phyloP scores from a whole-genome alignment of 352 stramenopile genomes.

The Plasmopara muralis region DNA sequence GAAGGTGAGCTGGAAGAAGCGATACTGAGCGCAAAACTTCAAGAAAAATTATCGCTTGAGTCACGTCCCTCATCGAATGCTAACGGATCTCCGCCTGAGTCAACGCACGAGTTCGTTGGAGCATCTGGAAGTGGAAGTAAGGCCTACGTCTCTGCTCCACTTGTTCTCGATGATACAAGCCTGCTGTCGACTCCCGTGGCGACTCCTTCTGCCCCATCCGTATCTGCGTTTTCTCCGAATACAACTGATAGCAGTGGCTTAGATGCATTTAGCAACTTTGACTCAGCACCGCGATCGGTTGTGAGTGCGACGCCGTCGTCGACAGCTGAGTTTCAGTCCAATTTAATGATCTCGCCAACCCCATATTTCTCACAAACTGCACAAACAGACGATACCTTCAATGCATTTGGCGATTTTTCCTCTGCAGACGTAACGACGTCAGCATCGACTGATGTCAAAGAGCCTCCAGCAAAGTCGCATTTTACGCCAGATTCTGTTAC shows the following conservation, averaged over 20 bases:
- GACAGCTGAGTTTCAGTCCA: constrained; percentile 9
- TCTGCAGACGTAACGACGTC: constrained; percentile 7
- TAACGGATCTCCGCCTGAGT: background rate
- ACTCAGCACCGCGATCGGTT: constrained; percentile 24
- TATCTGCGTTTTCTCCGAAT: constrained; percentile 23
- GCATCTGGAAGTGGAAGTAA: constrained; percentile 8
- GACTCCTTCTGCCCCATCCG: constrained; percentile 14
- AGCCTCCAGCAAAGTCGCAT: constrained; percentile 5
- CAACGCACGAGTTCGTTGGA: constrained; percentile 6
- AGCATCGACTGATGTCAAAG: constrained; percentile 1
- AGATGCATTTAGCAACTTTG: constrained; percentile 31
- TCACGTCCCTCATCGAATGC: constrained; percentile 20
- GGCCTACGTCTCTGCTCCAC: constrained; percentile 10
- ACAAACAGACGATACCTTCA: constrained; percentile 10
- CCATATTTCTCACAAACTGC: constrained; percentile 15
- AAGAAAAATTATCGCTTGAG: constrained; percentile 28
- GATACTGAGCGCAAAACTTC: constrained; percentile 29
- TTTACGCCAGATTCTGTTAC: constrained; percentile 14
- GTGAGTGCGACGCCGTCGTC: constrained; percentile 14
- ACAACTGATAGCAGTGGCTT: constrained; percentile 29
- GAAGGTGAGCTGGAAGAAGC: constrained; percentile 48
- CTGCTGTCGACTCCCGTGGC: constrained; percentile 9
- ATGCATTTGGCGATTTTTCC: constrained; percentile 17
- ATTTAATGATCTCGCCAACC: constrained; percentile 18
- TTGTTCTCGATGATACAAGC: constrained; percentile 17